These are phyloP conservation scores for Mycena belliarum DNA, from an alignment of 768 basidiomycete species.

Conservation along the genomic window DNA sequence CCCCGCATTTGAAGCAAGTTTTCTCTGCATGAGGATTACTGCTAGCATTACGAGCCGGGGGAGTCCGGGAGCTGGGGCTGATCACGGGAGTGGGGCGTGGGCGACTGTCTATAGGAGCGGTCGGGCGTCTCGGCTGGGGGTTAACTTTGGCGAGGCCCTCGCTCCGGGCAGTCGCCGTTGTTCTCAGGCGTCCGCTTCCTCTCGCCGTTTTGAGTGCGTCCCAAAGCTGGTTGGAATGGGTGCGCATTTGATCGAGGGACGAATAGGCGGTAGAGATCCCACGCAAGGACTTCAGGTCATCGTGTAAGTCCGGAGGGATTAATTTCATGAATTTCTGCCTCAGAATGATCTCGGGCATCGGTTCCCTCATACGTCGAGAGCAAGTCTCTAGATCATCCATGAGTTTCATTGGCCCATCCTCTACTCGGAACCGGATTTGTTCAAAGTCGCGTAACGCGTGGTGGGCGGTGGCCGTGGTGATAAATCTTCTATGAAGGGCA, in stretches of 20 bases:
- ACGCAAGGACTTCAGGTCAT: background rate
- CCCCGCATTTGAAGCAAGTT: too few species aligned
- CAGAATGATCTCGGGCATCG: too few species aligned
- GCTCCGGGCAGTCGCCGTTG: too few species aligned
- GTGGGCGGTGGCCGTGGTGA: background rate
- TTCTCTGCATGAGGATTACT: too few species aligned
- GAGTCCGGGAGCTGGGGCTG: too few species aligned
- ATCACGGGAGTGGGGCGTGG: too few species aligned
- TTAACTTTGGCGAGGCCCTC: too few species aligned
- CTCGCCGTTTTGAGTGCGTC: background rate
- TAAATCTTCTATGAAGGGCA: background rate
- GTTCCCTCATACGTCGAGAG: background rate
- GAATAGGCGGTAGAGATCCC: background rate
- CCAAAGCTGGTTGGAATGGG: background rate
- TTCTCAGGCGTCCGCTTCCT: background rate
- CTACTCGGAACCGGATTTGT: background rate
- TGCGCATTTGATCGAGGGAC: background rate
- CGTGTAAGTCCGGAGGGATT: background rate
- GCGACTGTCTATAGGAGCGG: too few species aligned
- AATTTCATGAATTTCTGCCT: background rate
- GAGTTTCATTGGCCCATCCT: background rate
- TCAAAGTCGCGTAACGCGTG: too few species aligned
- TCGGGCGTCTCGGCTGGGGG: too few species aligned
- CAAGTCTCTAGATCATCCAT: background rate
- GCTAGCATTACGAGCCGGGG: too few species aligned